A percentile compares a stretch with the other conserved stretches of the same genome.
Conservation (phyloP, 805 yeast species). For the Ogataea sp. region DNA sequence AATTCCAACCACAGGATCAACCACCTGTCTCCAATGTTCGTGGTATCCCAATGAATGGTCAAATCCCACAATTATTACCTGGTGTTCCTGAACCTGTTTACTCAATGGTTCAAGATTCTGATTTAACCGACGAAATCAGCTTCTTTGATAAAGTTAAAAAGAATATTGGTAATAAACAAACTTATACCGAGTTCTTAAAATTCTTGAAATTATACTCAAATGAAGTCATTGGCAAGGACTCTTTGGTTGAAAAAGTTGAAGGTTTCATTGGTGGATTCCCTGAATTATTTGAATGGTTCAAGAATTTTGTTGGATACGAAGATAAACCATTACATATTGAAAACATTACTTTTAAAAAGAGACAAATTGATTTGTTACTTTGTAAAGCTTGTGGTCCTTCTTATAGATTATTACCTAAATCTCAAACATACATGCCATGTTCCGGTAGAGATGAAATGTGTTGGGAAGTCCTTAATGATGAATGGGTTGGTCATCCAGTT, state of each 20-base stretch:
- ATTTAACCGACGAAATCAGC: slow-evolving; percentile 73
- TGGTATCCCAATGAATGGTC: slow-evolving; percentile 18
- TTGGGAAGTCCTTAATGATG: slow-evolving; percentile 97
- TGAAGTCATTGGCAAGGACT: slow-evolving; percentile 76
- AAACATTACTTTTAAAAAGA: slow-evolving; percentile 81
- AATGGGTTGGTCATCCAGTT: slow-evolving; percentile 99
- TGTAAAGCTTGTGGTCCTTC: slow-evolving; percentile 96
- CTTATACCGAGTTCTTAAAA: slow-evolving; percentile 88
- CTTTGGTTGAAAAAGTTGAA: slow-evolving; percentile 77
- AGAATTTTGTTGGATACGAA: slow-evolving; percentile 80
- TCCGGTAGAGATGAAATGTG: slow-evolving; percentile 98
- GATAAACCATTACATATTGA: slow-evolving; percentile 84
- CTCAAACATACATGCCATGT: slow-evolving; percentile 95
- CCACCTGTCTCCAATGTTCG: slow-evolving; percentile 43
- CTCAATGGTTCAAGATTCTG: slow-evolving; percentile 45
- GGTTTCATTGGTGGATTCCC: slow-evolving; percentile 75
- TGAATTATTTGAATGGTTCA: slow-evolving; percentile 87
- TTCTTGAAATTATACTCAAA: slow-evolving; percentile 81
- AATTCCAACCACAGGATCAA: slow-evolving; percentile 21
- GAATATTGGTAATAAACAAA: slow-evolving; percentile 78
- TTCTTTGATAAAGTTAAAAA: slow-evolving; percentile 92
- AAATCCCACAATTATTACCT: slow-evolving; percentile 67
- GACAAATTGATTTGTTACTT: slow-evolving; percentile 77
- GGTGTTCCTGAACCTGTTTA: slow-evolving; percentile 80
- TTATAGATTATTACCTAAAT: slow-evolving; percentile 84